Evolutionary conservation across 176 grass and related monocot genomes (phyloP).

Genomic region (Aechmea fasciata): DNA sequence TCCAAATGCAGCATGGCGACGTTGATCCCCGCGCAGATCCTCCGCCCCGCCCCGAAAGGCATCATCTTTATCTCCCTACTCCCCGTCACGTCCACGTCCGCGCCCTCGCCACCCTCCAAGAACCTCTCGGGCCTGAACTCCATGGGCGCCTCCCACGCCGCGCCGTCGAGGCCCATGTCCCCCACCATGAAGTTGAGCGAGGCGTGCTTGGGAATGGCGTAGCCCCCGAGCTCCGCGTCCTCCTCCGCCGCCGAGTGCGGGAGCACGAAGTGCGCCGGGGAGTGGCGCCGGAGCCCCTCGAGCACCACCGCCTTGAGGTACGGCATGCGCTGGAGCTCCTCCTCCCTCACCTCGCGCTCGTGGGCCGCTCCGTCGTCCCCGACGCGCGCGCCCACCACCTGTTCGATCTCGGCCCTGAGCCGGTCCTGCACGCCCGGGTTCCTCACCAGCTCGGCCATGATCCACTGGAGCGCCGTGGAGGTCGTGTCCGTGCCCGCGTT

Average conservation of each 20-base stretch:
- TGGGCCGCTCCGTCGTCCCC: background rate
- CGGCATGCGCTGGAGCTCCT: slow-evolving; percentile 40
- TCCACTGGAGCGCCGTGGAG: slow-evolving; percentile 54
- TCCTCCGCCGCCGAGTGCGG: slow-evolving; percentile 46
- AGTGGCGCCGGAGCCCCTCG: slow-evolving; percentile 48
- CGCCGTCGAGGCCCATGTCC: slow-evolving; percentile 39
- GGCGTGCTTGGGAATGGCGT: slow-evolving; percentile 44
- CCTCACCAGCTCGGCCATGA: slow-evolving; percentile 72
- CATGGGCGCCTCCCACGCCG: slow-evolving; percentile 31
- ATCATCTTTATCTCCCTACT: slow-evolving; percentile 63
- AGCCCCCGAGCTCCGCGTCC: slow-evolving; percentile 22
- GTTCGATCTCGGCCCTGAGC: slow-evolving; percentile 34
- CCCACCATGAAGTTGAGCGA: slow-evolving; percentile 55
- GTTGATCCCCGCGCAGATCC: slow-evolving; percentile 42
- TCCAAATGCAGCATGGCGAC: slow-evolving; percentile 58
- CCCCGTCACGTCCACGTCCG: slow-evolving; percentile 50
- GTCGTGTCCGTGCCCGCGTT: slow-evolving; percentile 61
- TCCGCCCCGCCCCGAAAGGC: slow-evolving; percentile 59
- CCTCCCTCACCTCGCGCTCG: slow-evolving; percentile 25
- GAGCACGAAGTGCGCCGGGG: slow-evolving; percentile 45
- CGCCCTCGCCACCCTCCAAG: slow-evolving; percentile 38
- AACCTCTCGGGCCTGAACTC: slow-evolving; percentile 56
- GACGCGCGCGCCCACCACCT: background rate
- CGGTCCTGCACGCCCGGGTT: slow-evolving; percentile 35
- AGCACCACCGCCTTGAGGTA: slow-evolving; percentile 56